A percentile compares a stretch with the other conserved stretches of the same genome.
These are phyloP conservation scores for Daucus carota DNA, from an alignment of 129 eudicot genomes.

Conservation along the genomic window DH1_v3.0 NC_030381.2:23713501-23714000, in stretches of 20 bases:
- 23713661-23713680: not conserved
- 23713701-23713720: constrained; percentile 49
- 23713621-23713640: no score
- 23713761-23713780: constrained; percentile 33
- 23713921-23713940: no score
- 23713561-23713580: not conserved
- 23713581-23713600: not conserved
- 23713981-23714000: no score
- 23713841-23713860: not conserved
- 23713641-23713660: not conserved
- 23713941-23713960: not conserved
- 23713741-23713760: constrained; percentile 74
- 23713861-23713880: not conserved
- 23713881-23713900: not conserved
- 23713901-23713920: not conserved
- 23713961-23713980: not conserved
- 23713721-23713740: constrained; percentile 53
- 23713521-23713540: constrained; percentile 45
- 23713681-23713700: not conserved
- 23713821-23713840: not conserved
- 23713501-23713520: constrained; percentile 68
- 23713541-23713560: not conserved
- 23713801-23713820: not conserved
- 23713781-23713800: not conserved
- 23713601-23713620: not conserved